Conservation (phyloP, 176 grass and related monocot species). For the Zea mays region DNA sequence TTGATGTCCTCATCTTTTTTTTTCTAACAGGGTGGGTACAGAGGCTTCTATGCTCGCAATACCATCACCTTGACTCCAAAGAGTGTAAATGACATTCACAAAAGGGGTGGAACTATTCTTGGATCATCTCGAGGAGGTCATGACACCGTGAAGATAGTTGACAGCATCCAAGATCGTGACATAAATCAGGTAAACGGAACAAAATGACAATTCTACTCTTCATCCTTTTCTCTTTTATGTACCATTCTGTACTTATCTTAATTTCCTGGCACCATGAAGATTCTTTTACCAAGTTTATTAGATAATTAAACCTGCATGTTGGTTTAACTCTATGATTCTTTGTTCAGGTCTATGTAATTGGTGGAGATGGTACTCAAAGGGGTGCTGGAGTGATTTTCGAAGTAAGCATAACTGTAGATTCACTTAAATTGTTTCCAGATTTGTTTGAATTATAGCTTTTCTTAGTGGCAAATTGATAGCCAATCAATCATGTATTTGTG, state of each 20-base stretch:
- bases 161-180: conserved; percentile 92
- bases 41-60: conserved; percentile 87
- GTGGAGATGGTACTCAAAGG: conserved; percentile 94
- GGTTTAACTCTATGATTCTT: conserved; percentile 17
- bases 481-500: conserved; percentile 11
- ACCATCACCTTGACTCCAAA: conserved; percentile 75
- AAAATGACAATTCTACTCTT: neutral
- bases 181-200: conserved; percentile 73
- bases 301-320: neutral
- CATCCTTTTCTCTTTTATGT: neutral
- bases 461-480: conserved; percentile 4
- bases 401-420: conserved; percentile 44
- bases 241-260: neutral
- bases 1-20: conserved; percentile 2
- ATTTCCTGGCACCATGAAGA: neutral
- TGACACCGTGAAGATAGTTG: conserved; percentile 88
- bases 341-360: conserved; percentile 89
- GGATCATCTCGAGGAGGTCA: conserved; percentile 92
- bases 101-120: conserved; percentile 87
- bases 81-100: conserved; percentile 86
- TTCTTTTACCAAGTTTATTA: conserved; percentile 20
- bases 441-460: neutral
- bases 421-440: neutral
- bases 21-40: conserved; percentile 75
- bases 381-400: conserved; percentile 90